phyloP scores from a whole-genome alignment of 352 stramenopile species.

The Globisporangium cederbergense region DNA sequence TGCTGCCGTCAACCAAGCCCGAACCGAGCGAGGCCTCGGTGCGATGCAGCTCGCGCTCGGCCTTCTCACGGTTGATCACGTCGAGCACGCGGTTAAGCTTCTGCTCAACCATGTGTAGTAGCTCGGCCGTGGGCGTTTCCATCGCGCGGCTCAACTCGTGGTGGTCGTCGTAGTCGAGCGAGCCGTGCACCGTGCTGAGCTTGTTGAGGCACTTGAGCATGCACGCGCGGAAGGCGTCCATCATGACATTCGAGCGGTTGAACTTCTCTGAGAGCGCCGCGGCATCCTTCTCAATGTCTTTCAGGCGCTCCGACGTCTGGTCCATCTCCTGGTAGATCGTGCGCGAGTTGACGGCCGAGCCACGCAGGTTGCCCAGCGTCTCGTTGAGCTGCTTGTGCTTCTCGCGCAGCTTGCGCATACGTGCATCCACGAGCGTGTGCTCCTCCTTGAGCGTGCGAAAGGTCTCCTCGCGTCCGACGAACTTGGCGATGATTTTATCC shows the following conservation, averaged over 20 bases:
- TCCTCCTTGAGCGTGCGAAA: slow-evolving; percentile 74
- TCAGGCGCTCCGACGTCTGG: slow-evolving; percentile 73
- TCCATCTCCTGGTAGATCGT: slow-evolving; percentile 87
- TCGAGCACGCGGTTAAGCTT: slow-evolving; percentile 81
- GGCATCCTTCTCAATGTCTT: slow-evolving; percentile 81
- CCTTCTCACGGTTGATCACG: slow-evolving; percentile 81
- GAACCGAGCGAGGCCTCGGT: slow-evolving; percentile 40
- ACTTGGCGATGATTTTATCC: slow-evolving; percentile 82
- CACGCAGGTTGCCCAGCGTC: slow-evolving; percentile 50
- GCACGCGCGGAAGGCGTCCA: slow-evolving; percentile 78
- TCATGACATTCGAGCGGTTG: slow-evolving; percentile 74
- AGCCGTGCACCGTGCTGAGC: slow-evolving; percentile 67
- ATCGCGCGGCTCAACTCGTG: slow-evolving; percentile 65
- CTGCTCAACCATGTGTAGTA: slow-evolving; percentile 79
- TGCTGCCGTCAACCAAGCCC: slow-evolving; percentile 5
- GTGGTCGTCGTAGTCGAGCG: slow-evolving; percentile 71
- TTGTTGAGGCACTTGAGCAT: slow-evolving; percentile 82
- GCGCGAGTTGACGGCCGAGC: slow-evolving; percentile 72
- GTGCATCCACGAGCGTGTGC: slow-evolving; percentile 62
- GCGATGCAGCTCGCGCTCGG: slow-evolving; percentile 75
- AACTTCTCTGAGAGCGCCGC: slow-evolving; percentile 60
- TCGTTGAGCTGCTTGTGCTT: slow-evolving; percentile 79
- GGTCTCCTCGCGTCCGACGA: slow-evolving; percentile 63
- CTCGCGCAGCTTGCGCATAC: slow-evolving; percentile 73
- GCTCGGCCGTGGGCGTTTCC: slow-evolving; percentile 62